A percentile compares a stretch with the other conserved stretches of the same genome.
Evolutionary conservation across 2,329 filamentous ascomycete genomes (phyloP).

Genomic region (Pyrenophora tritici-repentis): DNA sequence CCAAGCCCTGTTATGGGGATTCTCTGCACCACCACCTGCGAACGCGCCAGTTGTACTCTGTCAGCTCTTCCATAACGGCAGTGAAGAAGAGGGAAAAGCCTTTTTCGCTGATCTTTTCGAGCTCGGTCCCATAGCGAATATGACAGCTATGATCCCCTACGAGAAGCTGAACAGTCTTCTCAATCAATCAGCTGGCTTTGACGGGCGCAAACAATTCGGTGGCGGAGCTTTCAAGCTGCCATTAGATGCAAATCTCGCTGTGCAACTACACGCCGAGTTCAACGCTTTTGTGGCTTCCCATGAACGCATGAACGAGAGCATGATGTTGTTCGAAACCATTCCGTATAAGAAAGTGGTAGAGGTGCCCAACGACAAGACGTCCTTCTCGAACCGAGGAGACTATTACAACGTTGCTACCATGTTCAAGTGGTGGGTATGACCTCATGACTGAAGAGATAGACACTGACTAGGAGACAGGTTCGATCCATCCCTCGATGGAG

Average conservation of each 20-base stretch:
- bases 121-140: conserved; percentile 31
- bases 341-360: conserved; percentile 33
- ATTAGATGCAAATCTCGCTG: conserved; percentile 29
- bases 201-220: conserved; percentile 47
- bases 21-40: conserved; percentile 36
- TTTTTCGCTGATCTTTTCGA: conserved; percentile 37
- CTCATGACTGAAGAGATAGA: neutral
- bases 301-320: conserved; percentile 30
- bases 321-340: conserved; percentile 38
- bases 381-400: conserved; percentile 39
- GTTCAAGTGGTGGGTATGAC: conserved; percentile 37
- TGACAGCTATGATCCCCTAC: conserved; percentile 39
- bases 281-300: conserved; percentile 30
- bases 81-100: conserved; percentile 31
- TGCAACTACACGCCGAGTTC: conserved; percentile 33
- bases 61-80: conserved; percentile 45
- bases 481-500: conserved; percentile 30
- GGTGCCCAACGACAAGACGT: conserved; percentile 29
- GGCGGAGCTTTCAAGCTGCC: conserved; percentile 46
- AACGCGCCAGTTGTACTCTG: conserved; percentile 37
- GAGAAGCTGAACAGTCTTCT: conserved; percentile 40
- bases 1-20: conserved; percentile 33
- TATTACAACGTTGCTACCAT: conserved; percentile 42
- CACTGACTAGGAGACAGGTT: conserved; percentile 22
- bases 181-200: conserved; percentile 36